These are phyloP conservation scores for Blastomyces silverae DNA, from an alignment of 2,329 filamentous ascomycete species.

Conservation along the genomic window DNA sequence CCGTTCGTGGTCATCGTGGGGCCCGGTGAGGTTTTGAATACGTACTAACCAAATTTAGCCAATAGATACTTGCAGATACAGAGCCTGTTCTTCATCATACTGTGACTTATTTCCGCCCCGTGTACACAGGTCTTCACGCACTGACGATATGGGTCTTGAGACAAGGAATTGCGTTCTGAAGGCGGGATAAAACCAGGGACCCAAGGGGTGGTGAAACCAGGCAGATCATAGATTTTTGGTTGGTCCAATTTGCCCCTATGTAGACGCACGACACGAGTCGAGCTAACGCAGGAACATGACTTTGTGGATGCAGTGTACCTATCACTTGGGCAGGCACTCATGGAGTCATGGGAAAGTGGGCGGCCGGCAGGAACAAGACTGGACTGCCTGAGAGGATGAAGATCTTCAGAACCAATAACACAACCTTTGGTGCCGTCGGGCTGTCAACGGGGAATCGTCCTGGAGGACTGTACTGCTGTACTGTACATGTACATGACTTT, in stretches of 20 bases:
- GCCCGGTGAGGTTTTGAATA: background rate
- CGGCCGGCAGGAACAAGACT: background rate
- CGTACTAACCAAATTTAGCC: background rate
- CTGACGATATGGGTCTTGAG: background rate
- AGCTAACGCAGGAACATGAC: conserved; percentile 9
- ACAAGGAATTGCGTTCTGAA: background rate
- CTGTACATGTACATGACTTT: background rate
- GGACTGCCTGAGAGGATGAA: background rate
- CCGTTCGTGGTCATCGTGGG: background rate
- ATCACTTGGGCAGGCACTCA: background rate
- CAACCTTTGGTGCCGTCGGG: background rate
- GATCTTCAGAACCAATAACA: background rate
- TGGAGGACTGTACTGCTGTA: too few species aligned
- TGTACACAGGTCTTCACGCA: background rate
- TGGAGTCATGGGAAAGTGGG: background rate
- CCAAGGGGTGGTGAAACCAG: background rate
- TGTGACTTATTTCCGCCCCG: background rate
- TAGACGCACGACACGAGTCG: background rate
- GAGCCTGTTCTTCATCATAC: background rate
- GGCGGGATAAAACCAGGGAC: background rate
- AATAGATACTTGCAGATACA: background rate
- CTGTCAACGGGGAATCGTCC: background rate
- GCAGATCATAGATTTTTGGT: conserved; percentile 5
- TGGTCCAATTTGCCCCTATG: conserved; percentile 4
- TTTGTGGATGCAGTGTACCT: background rate